A percentile compares a stretch with the other conserved stretches of the same genome.
phyloP scores from a whole-genome alignment of 2,329 filamentous ascomycete species.

The Curvularia sp. region DNA sequence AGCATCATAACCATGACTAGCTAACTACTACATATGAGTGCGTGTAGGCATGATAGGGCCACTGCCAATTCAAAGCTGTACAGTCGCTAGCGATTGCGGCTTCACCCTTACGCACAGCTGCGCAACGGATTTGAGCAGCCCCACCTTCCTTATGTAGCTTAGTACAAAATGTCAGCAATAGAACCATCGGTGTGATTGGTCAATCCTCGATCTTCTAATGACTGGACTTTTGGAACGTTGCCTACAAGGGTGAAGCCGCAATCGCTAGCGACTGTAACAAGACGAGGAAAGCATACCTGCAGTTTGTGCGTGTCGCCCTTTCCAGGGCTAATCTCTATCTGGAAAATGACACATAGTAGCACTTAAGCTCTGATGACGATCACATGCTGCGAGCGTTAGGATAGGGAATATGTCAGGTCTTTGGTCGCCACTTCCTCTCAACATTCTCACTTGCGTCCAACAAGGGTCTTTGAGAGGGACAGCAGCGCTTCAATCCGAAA shows the following conservation, averaged over 20 bases:
- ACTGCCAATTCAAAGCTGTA: background rate
- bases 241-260: no score
- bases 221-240: no score
- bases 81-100: no score
- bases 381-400: background rate
- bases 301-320: background rate
- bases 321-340: slow-evolving; percentile 4
- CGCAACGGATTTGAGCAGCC: no score
- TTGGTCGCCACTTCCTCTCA: background rate
- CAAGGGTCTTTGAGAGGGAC: background rate
- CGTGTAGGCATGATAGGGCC: background rate
- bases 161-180: no score
- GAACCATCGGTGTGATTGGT: no score
- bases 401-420: slow-evolving; percentile 1
- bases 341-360: slow-evolving; percentile 1
- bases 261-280: no score
- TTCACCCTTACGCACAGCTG: no score
- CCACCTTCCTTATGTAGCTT: no score
- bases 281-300: slow-evolving; percentile 1
- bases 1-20: background rate
- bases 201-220: no score
- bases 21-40: background rate
- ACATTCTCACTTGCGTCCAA: background rate
- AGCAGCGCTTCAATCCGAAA: background rate
- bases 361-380: no score